These are phyloP conservation scores for Xylaria sp. DNA, from an alignment of 2,329 filamentous ascomycete genomes.

Conservation along the genomic window DNA sequence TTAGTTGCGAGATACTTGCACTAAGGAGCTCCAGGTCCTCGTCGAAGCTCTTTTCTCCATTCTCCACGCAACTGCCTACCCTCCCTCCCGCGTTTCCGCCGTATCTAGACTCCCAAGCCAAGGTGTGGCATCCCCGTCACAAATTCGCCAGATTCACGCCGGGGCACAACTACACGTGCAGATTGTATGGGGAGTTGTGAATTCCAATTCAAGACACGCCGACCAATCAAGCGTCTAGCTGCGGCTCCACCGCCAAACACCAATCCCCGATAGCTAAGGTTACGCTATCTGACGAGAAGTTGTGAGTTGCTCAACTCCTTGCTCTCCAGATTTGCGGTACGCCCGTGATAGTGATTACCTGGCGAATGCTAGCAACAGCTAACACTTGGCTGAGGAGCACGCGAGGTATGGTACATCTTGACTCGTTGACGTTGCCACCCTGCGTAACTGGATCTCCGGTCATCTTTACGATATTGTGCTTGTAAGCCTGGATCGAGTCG, in stretches of 20 bases:
- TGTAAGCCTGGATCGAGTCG: neutral
- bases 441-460: neutral
- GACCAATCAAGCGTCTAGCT: conserved; percentile 19
- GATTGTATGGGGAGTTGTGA: conserved; percentile 23
- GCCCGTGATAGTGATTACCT: conserved; percentile 21
- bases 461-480: neutral
- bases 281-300: neutral
- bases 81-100: neutral
- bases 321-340: conserved; percentile 20
- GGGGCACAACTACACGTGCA: conserved; percentile 21
- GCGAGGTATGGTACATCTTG: conserved; percentile 6
- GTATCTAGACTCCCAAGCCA: no score
- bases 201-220: conserved; percentile 20
- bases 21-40: no score
- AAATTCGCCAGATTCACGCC: conserved; percentile 5
- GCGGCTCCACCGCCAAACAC: conserved; percentile 14
- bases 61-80: neutral
- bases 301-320: conserved; percentile 2
- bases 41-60: neutral
- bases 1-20: no score
- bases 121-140: no score
- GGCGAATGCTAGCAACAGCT: conserved; percentile 9
- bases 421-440: neutral
- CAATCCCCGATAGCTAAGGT: conserved; percentile 3
- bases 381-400: conserved; percentile 16